A percentile compares a stretch with the other conserved stretches of the same genome.
phyloP scores from a whole-genome alignment of 2,329 filamentous ascomycete species.

The Fusarium albosuccineum region DNA sequence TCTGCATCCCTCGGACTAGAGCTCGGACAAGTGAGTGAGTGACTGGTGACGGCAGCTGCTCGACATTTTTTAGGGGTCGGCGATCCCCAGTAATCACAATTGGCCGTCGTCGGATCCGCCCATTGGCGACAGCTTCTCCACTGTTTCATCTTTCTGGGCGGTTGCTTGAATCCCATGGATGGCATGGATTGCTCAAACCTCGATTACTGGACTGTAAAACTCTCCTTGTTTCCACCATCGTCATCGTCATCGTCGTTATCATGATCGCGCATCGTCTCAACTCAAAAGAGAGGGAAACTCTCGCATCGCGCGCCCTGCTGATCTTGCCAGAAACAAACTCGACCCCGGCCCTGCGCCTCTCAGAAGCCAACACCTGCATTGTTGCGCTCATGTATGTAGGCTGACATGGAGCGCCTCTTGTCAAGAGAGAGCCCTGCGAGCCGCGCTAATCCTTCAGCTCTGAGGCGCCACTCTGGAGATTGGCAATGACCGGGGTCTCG shows the following conservation, averaged over 20 bases:
- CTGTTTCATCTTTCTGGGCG: slow-evolving; percentile 35
- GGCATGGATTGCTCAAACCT: neutral
- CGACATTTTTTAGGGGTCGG: slow-evolving; percentile 24
- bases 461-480: slow-evolving; percentile 31
- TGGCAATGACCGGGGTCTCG: slow-evolving; percentile 37
- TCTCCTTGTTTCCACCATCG: neutral
- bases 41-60: neutral
- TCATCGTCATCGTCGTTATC: neutral
- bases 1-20: neutral
- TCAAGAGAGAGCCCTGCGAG: slow-evolving; percentile 24
- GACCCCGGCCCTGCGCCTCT: slow-evolving; percentile 4
- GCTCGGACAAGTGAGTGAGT: neutral
- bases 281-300: neutral
- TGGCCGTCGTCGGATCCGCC: slow-evolving; percentile 7
- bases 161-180: slow-evolving; percentile 21
- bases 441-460: slow-evolving; percentile 31
- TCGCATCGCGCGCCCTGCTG: too few species aligned
- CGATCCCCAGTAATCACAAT: slow-evolving; percentile 33
- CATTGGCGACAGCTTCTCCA: slow-evolving; percentile 34
- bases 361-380: neutral
- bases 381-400: neutral
- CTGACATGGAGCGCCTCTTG: slow-evolving; percentile 11
- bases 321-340: neutral
- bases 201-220: neutral
- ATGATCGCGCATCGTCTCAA: neutral